phyloP scores from a whole-genome alignment of 2,329 filamentous ascomycete species.

The Truncatella angustata region DNA sequence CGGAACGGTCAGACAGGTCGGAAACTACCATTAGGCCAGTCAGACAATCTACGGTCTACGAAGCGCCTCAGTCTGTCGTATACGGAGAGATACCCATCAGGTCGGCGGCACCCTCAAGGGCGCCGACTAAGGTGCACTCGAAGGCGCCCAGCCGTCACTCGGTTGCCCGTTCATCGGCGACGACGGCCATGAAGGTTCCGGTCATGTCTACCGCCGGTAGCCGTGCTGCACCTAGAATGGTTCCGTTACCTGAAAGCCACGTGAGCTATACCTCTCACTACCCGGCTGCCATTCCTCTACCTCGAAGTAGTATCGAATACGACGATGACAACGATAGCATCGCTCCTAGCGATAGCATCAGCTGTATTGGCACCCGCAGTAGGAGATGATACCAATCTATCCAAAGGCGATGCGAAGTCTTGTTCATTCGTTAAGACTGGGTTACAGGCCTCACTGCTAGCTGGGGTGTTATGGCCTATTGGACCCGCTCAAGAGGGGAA shows the following conservation, averaged over 20 bases:
- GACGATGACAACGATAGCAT: constrained; percentile 53
- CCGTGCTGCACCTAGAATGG: constrained; percentile 4
- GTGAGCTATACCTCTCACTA: not conserved
- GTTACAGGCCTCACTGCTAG: too few species aligned
- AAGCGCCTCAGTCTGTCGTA: not conserved
- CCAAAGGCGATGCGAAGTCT: too few species aligned
- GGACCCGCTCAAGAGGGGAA: too few species aligned
- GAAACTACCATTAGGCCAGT: constrained; percentile 30
- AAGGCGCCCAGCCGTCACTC: constrained; percentile 15
- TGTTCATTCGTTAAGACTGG: too few species aligned
- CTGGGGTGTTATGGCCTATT: too few species aligned
- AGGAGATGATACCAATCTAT: too few species aligned
- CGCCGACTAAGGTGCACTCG: constrained; percentile 15
- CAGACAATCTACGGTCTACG: not conserved
- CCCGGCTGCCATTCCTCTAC: constrained; percentile 5
- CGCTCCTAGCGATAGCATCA: constrained; percentile 61
- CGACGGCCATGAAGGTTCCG: constrained; percentile 6
- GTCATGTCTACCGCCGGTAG: constrained; percentile 15
- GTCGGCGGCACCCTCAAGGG: constrained; percentile 10
- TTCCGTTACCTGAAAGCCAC: constrained; percentile 6
- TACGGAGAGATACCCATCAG: constrained; percentile 33
- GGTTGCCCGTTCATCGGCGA: constrained; percentile 3
- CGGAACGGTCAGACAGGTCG: constrained; percentile 26
- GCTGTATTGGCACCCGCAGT: constrained; percentile 50
- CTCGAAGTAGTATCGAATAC: constrained; percentile 22